phyloP scores from a whole-genome alignment of 495 filamentous ascomycete species.

The Podospora didyma region DNA sequence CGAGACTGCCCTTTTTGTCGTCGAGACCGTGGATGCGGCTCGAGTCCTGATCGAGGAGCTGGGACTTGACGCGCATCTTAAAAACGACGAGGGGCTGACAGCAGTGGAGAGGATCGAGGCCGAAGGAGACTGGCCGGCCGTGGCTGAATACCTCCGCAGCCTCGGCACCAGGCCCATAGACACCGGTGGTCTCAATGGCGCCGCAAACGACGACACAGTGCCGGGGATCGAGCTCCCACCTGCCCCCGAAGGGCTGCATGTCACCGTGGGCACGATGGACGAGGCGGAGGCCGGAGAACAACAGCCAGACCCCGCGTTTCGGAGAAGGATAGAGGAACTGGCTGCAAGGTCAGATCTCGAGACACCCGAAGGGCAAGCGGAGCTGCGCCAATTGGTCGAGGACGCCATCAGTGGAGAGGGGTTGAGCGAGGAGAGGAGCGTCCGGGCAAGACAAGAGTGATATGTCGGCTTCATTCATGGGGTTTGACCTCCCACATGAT shows the following conservation, averaged over 20 bases:
- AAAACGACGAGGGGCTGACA: constrained; percentile 62
- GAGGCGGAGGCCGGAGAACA: constrained; percentile 54
- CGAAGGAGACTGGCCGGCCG: constrained; percentile 64
- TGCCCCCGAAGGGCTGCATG: constrained; percentile 60
- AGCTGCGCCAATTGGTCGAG: constrained; percentile 63
- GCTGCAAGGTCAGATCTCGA: constrained; percentile 70
- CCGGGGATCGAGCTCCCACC: constrained; percentile 36
- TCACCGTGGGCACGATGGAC: constrained; percentile 64
- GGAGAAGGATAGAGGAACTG: constrained; percentile 70
- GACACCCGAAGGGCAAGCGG: constrained; percentile 63
- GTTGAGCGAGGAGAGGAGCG: constrained; percentile 54
- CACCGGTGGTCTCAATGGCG: constrained; percentile 27
- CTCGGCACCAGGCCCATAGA: constrained; percentile 36
- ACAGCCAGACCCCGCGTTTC: constrained; percentile 65
- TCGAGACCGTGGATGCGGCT: constrained; percentile 73
- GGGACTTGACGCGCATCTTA: constrained; percentile 57
- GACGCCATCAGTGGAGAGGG: constrained; percentile 59
- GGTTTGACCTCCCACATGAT: constrained; percentile 51
- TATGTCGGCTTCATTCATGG: constrained; percentile 31
- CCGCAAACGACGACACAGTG: constrained; percentile 10
- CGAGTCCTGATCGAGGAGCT: constrained; percentile 77
- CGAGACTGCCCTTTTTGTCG: constrained; percentile 86
- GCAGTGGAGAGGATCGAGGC: constrained; percentile 67
- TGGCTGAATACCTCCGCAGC: constrained; percentile 62
- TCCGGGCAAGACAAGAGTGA: constrained; percentile 57